Evolutionary conservation across 768 basidiomycete genomes (phyloP), one percentile per base, ranked within the genome.

Genomic region (Exsudoporus frostii): DNA sequence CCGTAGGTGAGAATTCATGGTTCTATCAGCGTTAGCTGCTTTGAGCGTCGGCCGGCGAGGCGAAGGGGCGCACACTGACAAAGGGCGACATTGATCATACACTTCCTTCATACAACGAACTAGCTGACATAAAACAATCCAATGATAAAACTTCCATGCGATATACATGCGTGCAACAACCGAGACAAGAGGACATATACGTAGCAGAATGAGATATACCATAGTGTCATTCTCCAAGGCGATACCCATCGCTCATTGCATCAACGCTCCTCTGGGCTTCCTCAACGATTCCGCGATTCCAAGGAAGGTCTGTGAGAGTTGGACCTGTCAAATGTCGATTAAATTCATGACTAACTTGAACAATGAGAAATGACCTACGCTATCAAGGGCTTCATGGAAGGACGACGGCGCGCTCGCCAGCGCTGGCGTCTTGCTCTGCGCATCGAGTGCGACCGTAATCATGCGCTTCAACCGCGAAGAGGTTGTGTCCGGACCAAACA

Each of bases 231-330:
- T 19, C 37, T 37, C 11, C 15, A 24, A 29, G 13, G n/a, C 19
- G 1, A 33, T 11, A 13, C 15, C 14, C 5, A 8, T 29, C n/a
- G 29, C 15, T 62, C 63, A 61, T 48, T 68, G 62, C 55, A 81
- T 61, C 50, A 83, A 61, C 15, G 76, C 71, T 7, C 78, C 81
- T 56, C 82, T 67, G 10, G 81, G 74, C 53, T 76, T 82, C 60
- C 71, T 74, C 67, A 83, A 61, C 0, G 82, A 81, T 51, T 81
- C 79, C 0, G 83, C 82, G 44, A 83, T 75, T 19, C 76, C 75
- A 27, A 82, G 66, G 74, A 84, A 84, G 7, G 82, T 76, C 45
- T 79, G 68, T 1, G 81, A 75, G 11, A 83, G 70, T 51, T 72
- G 74, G 24, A 82, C 71, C 82, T 83, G 53, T 20, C 30, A 22